Conservation (phyloP, 371 early-diverging fungal genomes). For the Zopfochytrium polystomum region DNA sequence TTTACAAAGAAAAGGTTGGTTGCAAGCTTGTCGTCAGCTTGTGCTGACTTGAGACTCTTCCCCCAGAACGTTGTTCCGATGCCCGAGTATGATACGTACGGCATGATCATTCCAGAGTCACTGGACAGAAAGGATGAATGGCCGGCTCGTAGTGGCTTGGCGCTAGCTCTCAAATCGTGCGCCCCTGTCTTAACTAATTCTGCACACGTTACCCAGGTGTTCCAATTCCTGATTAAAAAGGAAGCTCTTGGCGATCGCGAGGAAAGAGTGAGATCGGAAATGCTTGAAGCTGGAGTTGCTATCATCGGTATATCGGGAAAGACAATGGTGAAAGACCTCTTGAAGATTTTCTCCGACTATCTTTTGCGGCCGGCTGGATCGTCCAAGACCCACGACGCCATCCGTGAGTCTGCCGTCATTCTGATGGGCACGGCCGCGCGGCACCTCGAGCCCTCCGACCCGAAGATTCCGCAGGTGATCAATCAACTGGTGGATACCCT, state of each 20-base stretch:
- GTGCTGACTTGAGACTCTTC: no score
- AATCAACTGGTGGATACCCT: constrained; percentile 84
- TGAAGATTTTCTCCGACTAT: constrained; percentile 75
- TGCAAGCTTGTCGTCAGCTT: constrained; percentile 5
- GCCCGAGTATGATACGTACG: constrained; percentile 88
- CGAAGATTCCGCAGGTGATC: constrained; percentile 75
- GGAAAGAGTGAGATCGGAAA: constrained; percentile 72
- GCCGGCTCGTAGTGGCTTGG: constrained; percentile 78
- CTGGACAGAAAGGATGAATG: constrained; percentile 78
- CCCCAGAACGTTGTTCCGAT: constrained; percentile 67
- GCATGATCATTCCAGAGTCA: constrained; percentile 83
- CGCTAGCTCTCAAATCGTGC: constrained; percentile 65
- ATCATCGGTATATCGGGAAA: constrained; percentile 67
- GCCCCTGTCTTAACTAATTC: constrained; percentile 62
- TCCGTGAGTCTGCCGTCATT: constrained; percentile 85
- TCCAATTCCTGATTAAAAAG: constrained; percentile 73
- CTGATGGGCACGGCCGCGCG: constrained; percentile 88
- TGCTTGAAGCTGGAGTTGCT: constrained; percentile 85
- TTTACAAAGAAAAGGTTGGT: constrained; percentile 34
- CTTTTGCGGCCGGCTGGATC: constrained; percentile 62
- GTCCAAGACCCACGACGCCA: constrained; percentile 39
- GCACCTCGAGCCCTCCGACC: constrained; percentile 71
- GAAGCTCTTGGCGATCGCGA: constrained; percentile 85
- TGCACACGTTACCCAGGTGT: constrained; percentile 55
- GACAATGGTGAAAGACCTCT: constrained; percentile 60